A percentile compares a stretch with the other conserved stretches of the same genome.
Evolutionary conservation across 345 rosid species (phyloP).

Genomic region (Sonneratia alba): DNA sequence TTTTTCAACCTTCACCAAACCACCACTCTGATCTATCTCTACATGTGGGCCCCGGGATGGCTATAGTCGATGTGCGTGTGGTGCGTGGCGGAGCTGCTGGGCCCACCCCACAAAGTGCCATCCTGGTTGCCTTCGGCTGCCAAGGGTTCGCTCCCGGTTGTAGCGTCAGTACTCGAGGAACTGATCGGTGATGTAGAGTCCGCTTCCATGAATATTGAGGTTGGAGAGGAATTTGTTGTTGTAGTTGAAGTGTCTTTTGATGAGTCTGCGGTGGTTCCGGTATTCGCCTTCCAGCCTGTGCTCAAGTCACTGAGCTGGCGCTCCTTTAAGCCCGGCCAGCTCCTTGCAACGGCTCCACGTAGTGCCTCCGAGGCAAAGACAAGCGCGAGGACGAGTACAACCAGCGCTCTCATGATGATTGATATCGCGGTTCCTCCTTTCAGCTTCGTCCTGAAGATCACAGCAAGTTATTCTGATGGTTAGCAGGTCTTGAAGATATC

Average conservation of each 20-base stretch:
- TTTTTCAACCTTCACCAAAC: no score
- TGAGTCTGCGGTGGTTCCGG: background rate
- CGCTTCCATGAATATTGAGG: background rate
- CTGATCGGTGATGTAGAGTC: background rate
- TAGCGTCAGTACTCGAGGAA: background rate
- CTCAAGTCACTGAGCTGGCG: background rate
- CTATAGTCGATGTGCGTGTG: background rate
- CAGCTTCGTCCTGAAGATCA: background rate
- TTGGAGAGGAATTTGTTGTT: background rate
- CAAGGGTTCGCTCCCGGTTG: background rate
- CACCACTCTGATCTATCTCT: background rate
- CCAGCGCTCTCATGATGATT: background rate
- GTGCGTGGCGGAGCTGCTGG: background rate
- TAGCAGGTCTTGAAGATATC: background rate
- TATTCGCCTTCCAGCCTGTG: background rate
- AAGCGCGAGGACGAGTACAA: background rate
- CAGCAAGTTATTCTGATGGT: background rate
- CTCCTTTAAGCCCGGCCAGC: background rate
- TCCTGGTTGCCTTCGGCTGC: background rate
- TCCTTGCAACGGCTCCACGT: background rate
- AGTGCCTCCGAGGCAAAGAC: background rate
- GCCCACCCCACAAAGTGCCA: background rate
- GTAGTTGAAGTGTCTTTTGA: background rate
- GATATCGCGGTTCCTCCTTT: background rate
- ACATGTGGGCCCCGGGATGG: background rate